Percentiles rank a stretch among this genome's conserved stretches.
These are phyloP conservation scores for Uncinocarpus reesii DNA, from an alignment of 2,329 filamentous ascomycete genomes.

Conservation along the genomic window DNA sequence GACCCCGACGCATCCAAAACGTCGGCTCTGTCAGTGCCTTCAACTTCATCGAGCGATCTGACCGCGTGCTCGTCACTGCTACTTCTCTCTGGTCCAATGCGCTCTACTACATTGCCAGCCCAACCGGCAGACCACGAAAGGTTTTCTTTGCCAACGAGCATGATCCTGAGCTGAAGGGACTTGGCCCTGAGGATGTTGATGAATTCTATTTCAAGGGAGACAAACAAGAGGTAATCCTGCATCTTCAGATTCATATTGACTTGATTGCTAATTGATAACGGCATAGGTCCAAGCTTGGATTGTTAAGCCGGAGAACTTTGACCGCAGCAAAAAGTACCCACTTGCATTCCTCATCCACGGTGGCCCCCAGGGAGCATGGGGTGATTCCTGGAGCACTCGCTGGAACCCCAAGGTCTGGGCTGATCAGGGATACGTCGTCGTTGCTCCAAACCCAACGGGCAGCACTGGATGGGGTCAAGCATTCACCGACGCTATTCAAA, in stretches of 20 bases:
- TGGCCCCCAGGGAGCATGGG: conserved; percentile 68
- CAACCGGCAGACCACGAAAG: conserved; percentile 22
- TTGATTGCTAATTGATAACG: conserved; percentile 13
- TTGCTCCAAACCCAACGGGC: conserved; percentile 73
- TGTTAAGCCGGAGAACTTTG: conserved; percentile 47
- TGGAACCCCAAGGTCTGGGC: conserved; percentile 84
- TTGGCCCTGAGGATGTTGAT: conserved; percentile 28
- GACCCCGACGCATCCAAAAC: conserved; percentile 31
- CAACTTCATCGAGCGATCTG: conserved; percentile 24
- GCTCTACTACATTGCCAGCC: conserved; percentile 28
- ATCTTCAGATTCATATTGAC: too few species aligned
- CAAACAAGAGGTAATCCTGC: conserved; percentile 26
- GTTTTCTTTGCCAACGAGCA: conserved; percentile 32
- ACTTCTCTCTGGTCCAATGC: conserved; percentile 30
- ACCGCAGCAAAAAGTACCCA: conserved; percentile 62
- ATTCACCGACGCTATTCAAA: conserved; percentile 63
- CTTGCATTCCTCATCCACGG: conserved; percentile 73
- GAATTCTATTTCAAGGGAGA: conserved; percentile 33
- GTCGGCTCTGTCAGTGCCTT: conserved; percentile 25
- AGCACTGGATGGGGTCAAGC: conserved; percentile 73
- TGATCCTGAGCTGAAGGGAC: conserved; percentile 30
- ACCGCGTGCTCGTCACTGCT: conserved; percentile 27
- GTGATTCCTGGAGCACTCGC: conserved; percentile 64
- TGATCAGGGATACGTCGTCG: conserved; percentile 75
- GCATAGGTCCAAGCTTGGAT: conserved; percentile 33